Evolutionary conservation across 805 yeast species (phyloP).

Genomic region (Teunomyces atbi): DNA sequence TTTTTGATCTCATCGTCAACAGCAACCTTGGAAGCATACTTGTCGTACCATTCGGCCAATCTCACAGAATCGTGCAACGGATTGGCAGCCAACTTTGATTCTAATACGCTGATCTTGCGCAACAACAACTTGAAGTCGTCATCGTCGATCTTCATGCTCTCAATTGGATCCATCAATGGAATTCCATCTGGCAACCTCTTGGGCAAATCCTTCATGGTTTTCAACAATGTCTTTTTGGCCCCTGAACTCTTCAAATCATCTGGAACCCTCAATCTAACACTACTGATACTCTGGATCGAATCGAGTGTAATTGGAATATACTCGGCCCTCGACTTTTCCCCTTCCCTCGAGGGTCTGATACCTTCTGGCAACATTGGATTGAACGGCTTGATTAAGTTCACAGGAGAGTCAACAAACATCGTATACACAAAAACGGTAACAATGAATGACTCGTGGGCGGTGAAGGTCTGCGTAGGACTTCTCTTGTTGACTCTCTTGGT

Average conservation of each 20-base stretch:
- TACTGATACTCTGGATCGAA: slow-evolving; percentile 72
- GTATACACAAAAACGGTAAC: slow-evolving; percentile 80
- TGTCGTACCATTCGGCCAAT: slow-evolving; percentile 59
- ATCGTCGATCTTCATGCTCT: slow-evolving; percentile 89
- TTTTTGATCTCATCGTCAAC: slow-evolving; percentile 57
- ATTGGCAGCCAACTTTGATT: slow-evolving; percentile 67
- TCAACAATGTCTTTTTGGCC: slow-evolving; percentile 61
- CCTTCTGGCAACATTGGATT: slow-evolving; percentile 84
- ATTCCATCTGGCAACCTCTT: slow-evolving; percentile 87
- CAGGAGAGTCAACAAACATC: slow-evolving; percentile 82
- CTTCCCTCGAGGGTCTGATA: slow-evolving; percentile 75
- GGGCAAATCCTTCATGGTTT: slow-evolving; percentile 76
- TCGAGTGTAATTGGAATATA: slow-evolving; percentile 82
- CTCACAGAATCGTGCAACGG: slow-evolving; percentile 64
- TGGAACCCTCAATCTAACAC: slow-evolving; percentile 78
- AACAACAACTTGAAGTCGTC: slow-evolving; percentile 68
- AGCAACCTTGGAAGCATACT: slow-evolving; percentile 64
- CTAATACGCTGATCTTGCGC: slow-evolving; percentile 79
- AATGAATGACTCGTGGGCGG: slow-evolving; percentile 87
- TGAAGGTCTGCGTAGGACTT: slow-evolving; percentile 53
- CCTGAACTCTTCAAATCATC: slow-evolving; percentile 58
- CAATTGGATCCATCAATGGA: slow-evolving; percentile 87
- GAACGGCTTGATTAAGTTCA: slow-evolving; percentile 71
- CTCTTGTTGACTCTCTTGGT: slow-evolving; percentile 67
- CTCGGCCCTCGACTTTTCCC: slow-evolving; percentile 70